These are phyloP conservation scores for Acanthamoeba culbertsoni DNA, from an alignment of 208 protist genomes.

Conservation along the genomic window DNA sequence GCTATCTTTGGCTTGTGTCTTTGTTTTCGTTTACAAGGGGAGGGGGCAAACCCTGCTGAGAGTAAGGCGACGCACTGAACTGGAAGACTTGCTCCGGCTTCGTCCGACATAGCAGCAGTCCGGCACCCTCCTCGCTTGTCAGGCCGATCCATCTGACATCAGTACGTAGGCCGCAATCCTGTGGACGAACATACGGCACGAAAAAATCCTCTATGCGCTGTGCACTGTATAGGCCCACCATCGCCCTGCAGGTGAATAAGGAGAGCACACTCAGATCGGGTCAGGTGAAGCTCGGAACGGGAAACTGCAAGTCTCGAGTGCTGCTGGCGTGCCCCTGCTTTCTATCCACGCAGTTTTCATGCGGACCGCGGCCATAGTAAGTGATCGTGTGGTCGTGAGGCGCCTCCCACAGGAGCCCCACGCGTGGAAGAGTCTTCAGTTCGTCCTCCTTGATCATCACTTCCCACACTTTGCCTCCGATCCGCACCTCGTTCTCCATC, in stretches of 20 bases:
- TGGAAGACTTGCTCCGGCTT: not conserved
- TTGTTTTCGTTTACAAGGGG: too few species aligned
- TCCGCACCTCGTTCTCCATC: not conserved
- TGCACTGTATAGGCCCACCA: not conserved
- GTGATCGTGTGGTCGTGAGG: not conserved
- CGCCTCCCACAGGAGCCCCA: not conserved
- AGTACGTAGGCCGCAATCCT: slow-evolving; percentile 1
- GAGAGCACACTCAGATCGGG: not conserved
- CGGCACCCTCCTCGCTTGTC: not conserved
- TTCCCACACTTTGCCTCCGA: not conserved
- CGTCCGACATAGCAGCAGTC: not conserved
- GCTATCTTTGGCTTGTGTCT: too few species aligned
- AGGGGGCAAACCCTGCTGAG: not conserved
- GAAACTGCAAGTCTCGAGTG: not conserved
- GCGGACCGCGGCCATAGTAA: slow-evolving; percentile 37
- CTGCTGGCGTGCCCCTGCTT: not conserved
- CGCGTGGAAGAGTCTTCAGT: not conserved
- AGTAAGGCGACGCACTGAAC: not conserved
- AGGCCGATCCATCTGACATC: slow-evolving; percentile 23
- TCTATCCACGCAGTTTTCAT: slow-evolving; percentile 55
- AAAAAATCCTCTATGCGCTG: not conserved
- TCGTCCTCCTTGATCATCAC: not conserved
- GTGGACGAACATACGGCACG: slow-evolving; percentile 15
- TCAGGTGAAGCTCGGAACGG: not conserved
- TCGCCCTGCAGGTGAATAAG: not conserved